Conservation (phyloP, 2,329 filamentous ascomycete genomes). For the Calonectria henricotiae region DNA sequence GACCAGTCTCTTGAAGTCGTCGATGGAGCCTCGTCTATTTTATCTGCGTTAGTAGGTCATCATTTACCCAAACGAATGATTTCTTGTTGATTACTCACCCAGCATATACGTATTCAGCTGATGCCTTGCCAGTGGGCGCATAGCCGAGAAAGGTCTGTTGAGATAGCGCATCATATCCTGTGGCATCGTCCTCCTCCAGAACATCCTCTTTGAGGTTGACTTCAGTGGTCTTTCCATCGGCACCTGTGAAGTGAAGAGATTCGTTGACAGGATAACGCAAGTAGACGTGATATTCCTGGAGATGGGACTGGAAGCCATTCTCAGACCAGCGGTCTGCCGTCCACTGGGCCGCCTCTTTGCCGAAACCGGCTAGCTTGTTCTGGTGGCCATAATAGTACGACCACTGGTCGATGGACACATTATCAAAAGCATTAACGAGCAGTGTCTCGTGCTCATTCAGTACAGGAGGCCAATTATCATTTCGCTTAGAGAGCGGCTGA, state of each 20-base stretch:
- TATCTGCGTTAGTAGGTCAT: fast-evolving
- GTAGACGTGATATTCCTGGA: conserved; percentile 71
- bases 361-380: conserved; percentile 59
- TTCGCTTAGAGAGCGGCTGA: conserved; percentile 54
- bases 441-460: conserved; percentile 56
- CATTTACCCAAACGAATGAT: conserved; percentile 8
- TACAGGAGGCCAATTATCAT: conserved; percentile 58
- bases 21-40: conserved; percentile 75
- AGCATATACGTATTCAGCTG: conserved; percentile 82
- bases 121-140: conserved; percentile 84
- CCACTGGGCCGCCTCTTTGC: conserved; percentile 60
- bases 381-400: conserved; percentile 60
- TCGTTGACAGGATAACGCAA: conserved; percentile 75
- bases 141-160: conserved; percentile 90
- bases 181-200: conserved; percentile 82
- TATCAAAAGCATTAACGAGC: conserved; percentile 59
- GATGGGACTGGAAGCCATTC: conserved; percentile 56
- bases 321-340: conserved; percentile 59
- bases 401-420: conserved; percentile 59
- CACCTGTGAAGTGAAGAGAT: conserved; percentile 61
- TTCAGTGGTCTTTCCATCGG: conserved; percentile 70
- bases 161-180: conserved; percentile 73
- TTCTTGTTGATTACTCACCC: conserved; percentile 65
- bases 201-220: conserved; percentile 82
- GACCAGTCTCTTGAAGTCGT: conserved; percentile 81